Conservation (phyloP, 2,329 filamentous ascomycete genomes). For the Monilinia laxa region DNA sequence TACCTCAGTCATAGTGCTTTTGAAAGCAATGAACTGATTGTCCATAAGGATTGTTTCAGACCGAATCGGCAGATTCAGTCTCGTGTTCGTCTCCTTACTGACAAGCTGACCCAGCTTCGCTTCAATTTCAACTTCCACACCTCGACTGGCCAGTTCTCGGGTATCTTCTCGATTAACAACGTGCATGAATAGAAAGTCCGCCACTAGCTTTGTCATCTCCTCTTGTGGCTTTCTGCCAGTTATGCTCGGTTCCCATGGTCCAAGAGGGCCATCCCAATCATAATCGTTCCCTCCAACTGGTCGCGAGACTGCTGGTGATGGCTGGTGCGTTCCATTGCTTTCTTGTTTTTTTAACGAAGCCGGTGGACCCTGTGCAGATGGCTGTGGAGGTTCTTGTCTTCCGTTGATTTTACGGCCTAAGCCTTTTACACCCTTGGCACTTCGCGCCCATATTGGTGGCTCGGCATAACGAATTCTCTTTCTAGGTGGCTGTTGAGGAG, state of each 20-base stretch:
- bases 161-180: constrained; percentile 68
- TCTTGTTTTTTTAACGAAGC: constrained; percentile 31
- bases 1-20: constrained; percentile 89
- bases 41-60: constrained; percentile 70
- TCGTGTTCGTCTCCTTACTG: constrained; percentile 66
- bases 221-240: constrained; percentile 70
- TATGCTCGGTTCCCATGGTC: constrained; percentile 66
- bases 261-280: constrained; percentile 42
- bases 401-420: constrained; percentile 31
- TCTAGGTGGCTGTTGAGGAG: constrained; percentile 45
- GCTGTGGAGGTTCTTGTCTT: constrained; percentile 26
- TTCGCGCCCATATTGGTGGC: constrained; percentile 50
- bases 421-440: constrained; percentile 30
- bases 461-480: constrained; percentile 53
- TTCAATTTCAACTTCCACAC: constrained; percentile 85
- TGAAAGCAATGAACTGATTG: constrained; percentile 65
- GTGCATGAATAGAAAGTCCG: constrained; percentile 74
- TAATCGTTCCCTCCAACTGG: constrained; percentile 18
- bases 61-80: constrained; percentile 65
- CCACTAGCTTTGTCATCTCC: constrained; percentile 71
- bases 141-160: constrained; percentile 59
- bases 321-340: constrained; percentile 34
- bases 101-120: constrained; percentile 86
- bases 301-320: constrained; percentile 25
- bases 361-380: constrained; percentile 22